Evolutionary conservation across 352 stramenopile species (phyloP).

Genomic region (Pythium pectinolyticum): DNA sequence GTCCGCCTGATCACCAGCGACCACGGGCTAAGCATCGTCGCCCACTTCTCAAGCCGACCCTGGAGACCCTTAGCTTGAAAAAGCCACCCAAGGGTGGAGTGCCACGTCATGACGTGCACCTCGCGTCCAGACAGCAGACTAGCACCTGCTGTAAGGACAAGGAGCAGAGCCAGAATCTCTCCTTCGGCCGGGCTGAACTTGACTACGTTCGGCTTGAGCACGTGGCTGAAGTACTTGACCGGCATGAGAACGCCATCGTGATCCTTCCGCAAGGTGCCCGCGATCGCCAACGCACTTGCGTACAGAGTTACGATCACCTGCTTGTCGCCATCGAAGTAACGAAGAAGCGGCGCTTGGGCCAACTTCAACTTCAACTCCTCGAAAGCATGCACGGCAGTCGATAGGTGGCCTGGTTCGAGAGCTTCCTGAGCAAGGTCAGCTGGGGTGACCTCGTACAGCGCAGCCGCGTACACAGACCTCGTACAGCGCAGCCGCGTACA

Average conservation of each 20-base stretch:
- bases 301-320: neutral
- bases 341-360: neutral
- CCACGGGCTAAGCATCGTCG: conserved; percentile 15
- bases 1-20: conserved; percentile 6
- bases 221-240: conserved; percentile 7
- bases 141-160: neutral
- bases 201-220: conserved; percentile 10
- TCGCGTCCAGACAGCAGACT: neutral
- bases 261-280: neutral
- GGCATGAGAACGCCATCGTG: conserved; percentile 4
- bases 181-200: conserved; percentile 2
- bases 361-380: conserved; percentile 2
- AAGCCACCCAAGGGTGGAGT: conserved; percentile 3
- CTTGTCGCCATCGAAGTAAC: conserved; percentile 3
- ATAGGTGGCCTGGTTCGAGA: neutral
- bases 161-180: conserved; percentile 12
- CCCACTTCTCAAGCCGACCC: conserved; percentile 9
- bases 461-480: conserved; percentile 15
- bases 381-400: neutral
- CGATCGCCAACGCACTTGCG: conserved; percentile 10
- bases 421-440: conserved; percentile 2
- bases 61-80: conserved; percentile 10
- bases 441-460: conserved; percentile 10
- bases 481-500: conserved; percentile 5
- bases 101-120: conserved; percentile 5